Percentiles rank a stretch among this genome's conserved stretches.
Evolutionary conservation across 352 stramenopile species (phyloP).

Genomic region (Phytophthora pistaciae): DNA sequence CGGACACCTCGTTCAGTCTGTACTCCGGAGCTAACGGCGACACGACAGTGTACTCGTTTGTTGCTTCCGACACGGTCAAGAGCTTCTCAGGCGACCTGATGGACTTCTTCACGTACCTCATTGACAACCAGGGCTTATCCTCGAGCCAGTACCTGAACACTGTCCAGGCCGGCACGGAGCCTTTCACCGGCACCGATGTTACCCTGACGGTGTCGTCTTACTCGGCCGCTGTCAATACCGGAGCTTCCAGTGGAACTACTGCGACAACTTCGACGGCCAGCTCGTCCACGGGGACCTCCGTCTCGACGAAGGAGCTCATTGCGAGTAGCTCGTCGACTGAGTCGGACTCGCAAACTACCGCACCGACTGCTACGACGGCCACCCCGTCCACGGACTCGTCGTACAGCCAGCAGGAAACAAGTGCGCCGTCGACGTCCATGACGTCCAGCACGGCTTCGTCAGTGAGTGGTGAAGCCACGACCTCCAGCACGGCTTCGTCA

Average conservation of each 20-base stretch:
- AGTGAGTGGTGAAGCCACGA: conserved; percentile 1
- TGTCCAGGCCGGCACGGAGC: conserved; percentile 41
- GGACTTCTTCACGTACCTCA: conserved; percentile 44
- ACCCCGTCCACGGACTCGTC: conserved; percentile 10
- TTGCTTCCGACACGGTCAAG: conserved; percentile 30
- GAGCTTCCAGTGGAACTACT: conserved; percentile 24
- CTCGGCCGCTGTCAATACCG: conserved; percentile 31
- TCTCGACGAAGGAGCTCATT: conserved; percentile 17
- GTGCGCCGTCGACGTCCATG: background rate
- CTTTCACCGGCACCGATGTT: conserved; percentile 39
- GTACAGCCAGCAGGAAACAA: conserved; percentile 14
- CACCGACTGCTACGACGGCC: background rate
- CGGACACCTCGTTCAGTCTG: conserved; percentile 25
- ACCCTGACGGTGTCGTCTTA: conserved; percentile 38
- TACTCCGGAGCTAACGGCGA: conserved; percentile 40
- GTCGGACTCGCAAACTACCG: conserved; percentile 6
- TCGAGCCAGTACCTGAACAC: conserved; percentile 43
- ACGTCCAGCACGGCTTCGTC: conserved; percentile 12
- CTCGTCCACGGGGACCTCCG: conserved; percentile 10
- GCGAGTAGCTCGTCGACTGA: conserved; percentile 23
- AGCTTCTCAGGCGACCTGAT: conserved; percentile 41
- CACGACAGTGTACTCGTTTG: conserved; percentile 49
- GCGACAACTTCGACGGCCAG: conserved; percentile 9
- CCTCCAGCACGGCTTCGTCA: conserved; percentile 13
- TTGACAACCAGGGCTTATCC: conserved; percentile 30